Conservation (phyloP, 371 early-diverging fungal genomes). For the Apophysomyces ossiformis region DNA sequence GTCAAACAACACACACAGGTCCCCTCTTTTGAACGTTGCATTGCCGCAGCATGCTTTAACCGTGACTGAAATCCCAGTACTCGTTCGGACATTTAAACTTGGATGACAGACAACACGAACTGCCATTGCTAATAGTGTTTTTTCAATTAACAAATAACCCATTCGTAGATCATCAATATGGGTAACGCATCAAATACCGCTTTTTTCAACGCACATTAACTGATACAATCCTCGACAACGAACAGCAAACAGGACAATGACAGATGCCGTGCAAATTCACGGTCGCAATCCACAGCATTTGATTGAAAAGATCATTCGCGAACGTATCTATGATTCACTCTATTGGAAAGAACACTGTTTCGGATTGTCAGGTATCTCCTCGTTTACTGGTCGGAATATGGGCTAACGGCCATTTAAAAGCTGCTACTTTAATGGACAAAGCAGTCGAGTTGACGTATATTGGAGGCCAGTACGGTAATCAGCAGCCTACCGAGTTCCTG, state of each 20-base stretch:
- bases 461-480: constrained; percentile 88
- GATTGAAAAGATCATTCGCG: constrained; percentile 91
- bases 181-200: neutral
- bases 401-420: constrained; percentile 38
- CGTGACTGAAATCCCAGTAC: too few species aligned
- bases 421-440: constrained; percentile 89
- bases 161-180: neutral
- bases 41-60: too few species aligned
- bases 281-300: constrained; percentile 93
- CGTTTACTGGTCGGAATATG: neutral
- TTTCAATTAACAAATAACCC: too few species aligned
- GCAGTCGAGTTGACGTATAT: constrained; percentile 79
- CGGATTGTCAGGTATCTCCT: constrained; percentile 80
- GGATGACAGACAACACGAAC: too few species aligned
- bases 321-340: constrained; percentile 87
- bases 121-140: too few species aligned
- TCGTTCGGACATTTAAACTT: too few species aligned
- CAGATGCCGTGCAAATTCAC: constrained; percentile 74
- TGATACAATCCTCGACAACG: neutral
- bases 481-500: constrained; percentile 89
- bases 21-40: too few species aligned
- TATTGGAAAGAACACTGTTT: constrained; percentile 98
- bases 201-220: neutral
- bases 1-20: too few species aligned
- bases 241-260: constrained; percentile 73